Percentiles rank a stretch among this genome's conserved stretches.
Evolutionary conservation across 331 rosid genomes (phyloP).

Genomic region (Ulmus americana): DNA sequence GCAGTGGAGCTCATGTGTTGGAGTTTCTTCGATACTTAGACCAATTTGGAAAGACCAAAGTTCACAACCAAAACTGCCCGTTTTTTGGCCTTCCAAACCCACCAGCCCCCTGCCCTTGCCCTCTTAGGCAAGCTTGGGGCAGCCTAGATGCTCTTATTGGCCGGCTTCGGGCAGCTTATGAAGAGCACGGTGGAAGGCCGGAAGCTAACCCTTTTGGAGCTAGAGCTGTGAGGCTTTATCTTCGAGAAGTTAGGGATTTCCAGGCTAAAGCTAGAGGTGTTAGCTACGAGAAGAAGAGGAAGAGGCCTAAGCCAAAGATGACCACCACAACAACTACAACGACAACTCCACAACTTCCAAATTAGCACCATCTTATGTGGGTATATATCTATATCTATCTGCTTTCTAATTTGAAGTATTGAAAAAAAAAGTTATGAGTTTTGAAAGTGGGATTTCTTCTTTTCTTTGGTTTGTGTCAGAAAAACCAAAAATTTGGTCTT

Average conservation of each 20-base stretch:
- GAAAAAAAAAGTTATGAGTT: not conserved
- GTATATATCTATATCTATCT: not conserved
- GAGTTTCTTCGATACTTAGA: constrained; percentile 76
- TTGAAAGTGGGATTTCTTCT: not conserved
- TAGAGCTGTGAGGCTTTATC: constrained; percentile 48
- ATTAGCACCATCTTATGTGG: not conserved
- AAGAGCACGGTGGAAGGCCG: constrained; percentile 52
- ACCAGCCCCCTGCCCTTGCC: constrained; percentile 75
- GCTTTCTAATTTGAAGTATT: too few relatives aligned
- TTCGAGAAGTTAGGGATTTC: constrained; percentile 74
- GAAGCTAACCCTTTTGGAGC: constrained; percentile 67
- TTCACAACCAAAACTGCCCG: constrained; percentile 59
- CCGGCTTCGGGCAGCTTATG: constrained; percentile 78
- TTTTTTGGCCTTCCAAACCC: constrained; percentile 68
- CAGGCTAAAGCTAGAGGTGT: constrained; percentile 79
- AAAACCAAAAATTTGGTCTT: not conserved
- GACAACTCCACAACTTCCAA: not conserved
- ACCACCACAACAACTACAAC: not conserved
- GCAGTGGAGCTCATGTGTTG: constrained; percentile 63
- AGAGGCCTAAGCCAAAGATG: constrained; percentile 46
- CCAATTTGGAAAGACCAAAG: constrained; percentile 80
- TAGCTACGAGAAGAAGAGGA: constrained; percentile 73
- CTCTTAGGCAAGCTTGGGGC: constrained; percentile 83
- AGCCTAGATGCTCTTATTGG: constrained; percentile 84
- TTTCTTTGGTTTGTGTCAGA: not conserved